Conservation (phyloP, 768 basidiomycete species). For the Rhodotorula paludigena region DNA sequence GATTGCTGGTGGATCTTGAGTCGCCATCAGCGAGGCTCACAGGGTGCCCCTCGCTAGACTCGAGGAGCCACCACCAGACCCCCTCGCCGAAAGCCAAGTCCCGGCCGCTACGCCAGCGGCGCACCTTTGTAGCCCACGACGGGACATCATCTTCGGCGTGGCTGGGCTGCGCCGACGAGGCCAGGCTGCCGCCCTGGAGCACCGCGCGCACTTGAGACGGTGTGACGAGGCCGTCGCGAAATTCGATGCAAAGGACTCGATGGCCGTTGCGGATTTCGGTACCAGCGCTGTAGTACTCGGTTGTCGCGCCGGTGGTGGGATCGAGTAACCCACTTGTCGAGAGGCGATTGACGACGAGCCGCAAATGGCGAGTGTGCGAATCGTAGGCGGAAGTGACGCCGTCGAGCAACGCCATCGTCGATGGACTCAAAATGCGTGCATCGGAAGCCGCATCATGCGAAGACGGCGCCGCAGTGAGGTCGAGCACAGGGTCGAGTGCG, state of each 20-base stretch:
- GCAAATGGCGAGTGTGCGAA: conserved; percentile 22
- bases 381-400: conserved; percentile 16
- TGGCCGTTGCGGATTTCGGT: not conserved
- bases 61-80: conserved; percentile 23
- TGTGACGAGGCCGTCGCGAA: conserved; percentile 11
- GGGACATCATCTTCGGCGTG: not conserved
- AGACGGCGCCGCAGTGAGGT: conserved; percentile 13
- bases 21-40: not conserved
- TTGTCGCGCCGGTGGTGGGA: not conserved
- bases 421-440: conserved; percentile 26
- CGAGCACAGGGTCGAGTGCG: conserved; percentile 32
- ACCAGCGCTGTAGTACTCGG: not conserved
- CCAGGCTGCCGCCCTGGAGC: not conserved
- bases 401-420: conserved; percentile 8
- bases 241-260: conserved; percentile 7
- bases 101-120: conserved; percentile 1
- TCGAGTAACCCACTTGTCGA: conserved; percentile 24
- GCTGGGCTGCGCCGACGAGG: too few species aligned
- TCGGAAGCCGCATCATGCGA: not conserved
- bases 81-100: conserved; percentile 4
- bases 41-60: not conserved
- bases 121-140: conserved; percentile 5
- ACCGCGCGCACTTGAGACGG: conserved; percentile 2
- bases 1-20: not conserved
- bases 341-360: conserved; percentile 27